phyloP scores from a whole-genome alignment of 192 early-diverging fungal species.

The Coemansia nantahalensis region DNA sequence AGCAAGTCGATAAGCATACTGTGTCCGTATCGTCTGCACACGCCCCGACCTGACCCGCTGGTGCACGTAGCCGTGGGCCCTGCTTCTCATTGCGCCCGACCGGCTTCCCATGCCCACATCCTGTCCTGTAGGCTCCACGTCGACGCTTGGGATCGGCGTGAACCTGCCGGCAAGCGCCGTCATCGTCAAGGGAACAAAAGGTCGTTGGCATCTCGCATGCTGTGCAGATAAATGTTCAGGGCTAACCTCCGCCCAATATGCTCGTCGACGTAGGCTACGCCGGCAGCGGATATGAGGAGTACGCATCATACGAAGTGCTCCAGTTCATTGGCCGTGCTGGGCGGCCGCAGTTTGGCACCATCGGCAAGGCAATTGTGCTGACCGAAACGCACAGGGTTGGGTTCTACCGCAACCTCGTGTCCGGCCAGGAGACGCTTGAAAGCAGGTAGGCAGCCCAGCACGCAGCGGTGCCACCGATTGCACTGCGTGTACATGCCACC shows the following conservation, averaged over 20 bases:
- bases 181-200: constrained; percentile 66
- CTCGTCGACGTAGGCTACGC: constrained; percentile 17
- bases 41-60: no score
- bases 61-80: no score
- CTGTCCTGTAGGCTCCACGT: constrained; percentile 63
- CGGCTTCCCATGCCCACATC: no score
- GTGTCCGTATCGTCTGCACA: constrained; percentile 26
- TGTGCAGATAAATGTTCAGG: no score
- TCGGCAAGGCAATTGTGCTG: constrained; percentile 66
- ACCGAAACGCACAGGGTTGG: constrained; percentile 40
- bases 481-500: no score
- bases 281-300: constrained; percentile 51
- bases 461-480: no score
- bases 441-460: constrained; percentile 50
- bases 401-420: constrained; percentile 58
- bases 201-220: no score
- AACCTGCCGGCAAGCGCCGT: constrained; percentile 75
- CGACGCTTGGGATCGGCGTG: constrained; percentile 74
- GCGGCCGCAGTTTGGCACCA: constrained; percentile 68
- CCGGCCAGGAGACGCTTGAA: constrained; percentile 61
- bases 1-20: constrained; percentile 55
- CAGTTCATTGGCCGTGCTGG: constrained; percentile 80
- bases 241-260: no score
- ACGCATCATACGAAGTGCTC: constrained; percentile 61
- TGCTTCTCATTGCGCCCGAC: neutral